Base-by-base conservation (phyloP, 2,329 filamentous ascomycete species). In the Fusarium aywerte region DNA sequence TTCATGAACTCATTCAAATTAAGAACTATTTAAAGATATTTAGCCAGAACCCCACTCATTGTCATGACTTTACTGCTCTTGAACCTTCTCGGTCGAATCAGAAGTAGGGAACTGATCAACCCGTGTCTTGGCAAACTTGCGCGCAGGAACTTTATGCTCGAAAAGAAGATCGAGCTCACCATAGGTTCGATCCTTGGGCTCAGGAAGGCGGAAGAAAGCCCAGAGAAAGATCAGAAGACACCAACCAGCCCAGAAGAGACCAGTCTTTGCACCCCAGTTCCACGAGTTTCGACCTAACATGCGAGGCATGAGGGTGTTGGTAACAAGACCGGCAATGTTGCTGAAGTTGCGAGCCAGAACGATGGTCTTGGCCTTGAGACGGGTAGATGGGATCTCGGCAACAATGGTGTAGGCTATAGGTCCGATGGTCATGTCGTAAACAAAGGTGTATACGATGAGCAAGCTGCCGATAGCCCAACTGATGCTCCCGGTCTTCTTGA, bases 321-420 rank as follows among this genome's bases (percentile, higher is more conserved):
- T 80, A 21, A 81, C 64, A 47, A 87, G 81, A 56, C 80, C 80
- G 32, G 75, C 73, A 9, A 85, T 72, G 66, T 87, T 84, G 77
- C 85, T 87, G 4, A 79, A 67, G 53, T 77, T 80, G 25, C 82
- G 39, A 3, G 79, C 81, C 13, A 84, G 58, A 13, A 81, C 81
- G 31, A 84, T 79, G 0, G 80, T 81, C 71, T 83, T 81, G 36
- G 78, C 80, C 27, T 81, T 77, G 25, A 84, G 76, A 33, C 80
- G 79, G n/a, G 79, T 82, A 7, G 81, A 82, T 0, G 78, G 77
- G 5, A 83, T 74, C 69, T 84, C 82, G 3, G 82, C 87, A 6
- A 97, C 92, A 27, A 97, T 85, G 0, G 92, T 94, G 80, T 96
- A 97, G 79, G 91, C 92, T 16, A 97, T 92, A 36, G 64, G 79